Evolutionary conservation across 345 rosid species (phyloP), one percentile per base, ranked within the genome.

Genomic region (Rhizophora apiculata): DNA sequence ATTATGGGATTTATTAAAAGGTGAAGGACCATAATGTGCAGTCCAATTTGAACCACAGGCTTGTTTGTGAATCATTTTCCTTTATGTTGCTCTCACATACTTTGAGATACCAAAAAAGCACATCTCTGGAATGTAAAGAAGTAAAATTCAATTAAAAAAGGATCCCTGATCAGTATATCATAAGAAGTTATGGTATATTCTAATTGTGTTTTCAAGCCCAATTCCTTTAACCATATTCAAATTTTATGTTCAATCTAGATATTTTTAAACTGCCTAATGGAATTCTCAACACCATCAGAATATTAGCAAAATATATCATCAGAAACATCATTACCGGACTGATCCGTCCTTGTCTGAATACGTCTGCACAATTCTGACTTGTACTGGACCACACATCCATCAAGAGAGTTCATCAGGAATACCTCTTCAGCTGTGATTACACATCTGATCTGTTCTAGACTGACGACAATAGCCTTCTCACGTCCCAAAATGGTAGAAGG

Each of bases 361-460:
- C 92, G 95, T 79, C 82, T 95, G 79, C 97, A 83, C 72, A 95
- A 57, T 74, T 95, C 97, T 1, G 91, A 82, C 73, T 86, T 82
- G 74, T 88, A 95, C 76, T 83, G 89, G 73, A 85, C 73, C 67
- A 95, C 96, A 39, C 87, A 81, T 6, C 84, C 83, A 81, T 92
- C 96, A 57, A 93, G 73, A 55, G 96, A 91, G 78, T 92, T 95
- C 99, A 91, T 88, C 67, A 95, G 80, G 75, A 95, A 74, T 71
- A 86, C 97, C 81, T 95, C 99, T 37, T 95, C 97, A 0, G 97
- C 93, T 30, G 97, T 92, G 74, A 95, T 95, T 63, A 95, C 86
- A 68, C 99, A 92, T 68, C 99, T 86, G 71, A 95, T 88, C 79
- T 92, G 95, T 77, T 88, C 97, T 69, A 95, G 96, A 75, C 84